Percentiles rank a stretch among this genome's conserved stretches.
Evolutionary conservation across 176 grass and related monocot species (phyloP).

Genomic region (Bonia amplexicaulis): DNA sequence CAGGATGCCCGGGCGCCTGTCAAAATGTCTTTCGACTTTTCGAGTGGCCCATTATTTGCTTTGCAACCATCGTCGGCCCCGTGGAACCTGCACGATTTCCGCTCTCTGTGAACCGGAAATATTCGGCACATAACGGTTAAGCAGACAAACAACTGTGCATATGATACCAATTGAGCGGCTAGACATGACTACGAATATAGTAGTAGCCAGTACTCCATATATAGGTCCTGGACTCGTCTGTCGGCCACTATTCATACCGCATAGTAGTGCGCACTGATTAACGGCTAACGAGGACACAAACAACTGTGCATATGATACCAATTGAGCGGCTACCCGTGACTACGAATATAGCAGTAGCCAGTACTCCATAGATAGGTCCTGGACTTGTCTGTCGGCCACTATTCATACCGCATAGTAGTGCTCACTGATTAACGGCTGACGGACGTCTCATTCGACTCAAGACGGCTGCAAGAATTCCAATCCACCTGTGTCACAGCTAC

Average conservation of each 20-base stretch:
- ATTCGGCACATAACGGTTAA: no score
- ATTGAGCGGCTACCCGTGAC: background rate
- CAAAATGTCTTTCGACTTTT: no score
- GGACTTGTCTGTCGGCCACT: background rate
- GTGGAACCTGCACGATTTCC: no score
- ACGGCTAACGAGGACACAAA: background rate
- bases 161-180: background rate
- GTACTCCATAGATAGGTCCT: background rate
- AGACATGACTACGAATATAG: background rate
- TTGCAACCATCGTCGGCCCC: no score
- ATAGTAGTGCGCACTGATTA: background rate
- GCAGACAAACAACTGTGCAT: no score
- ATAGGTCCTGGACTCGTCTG: background rate
- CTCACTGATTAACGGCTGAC: background rate
- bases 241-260: background rate
- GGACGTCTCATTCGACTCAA: background rate
- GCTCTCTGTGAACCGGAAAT: no score
- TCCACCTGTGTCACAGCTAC: background rate
- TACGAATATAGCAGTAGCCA: background rate
- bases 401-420: background rate
- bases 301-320: background rate
- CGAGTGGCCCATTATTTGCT: no score
- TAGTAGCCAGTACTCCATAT: background rate
- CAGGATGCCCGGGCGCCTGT: no score
- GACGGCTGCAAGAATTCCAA: background rate